A percentile compares a stretch with the other conserved stretches of the same genome.
Evolutionary conservation across 495 filamentous ascomycete genomes (phyloP).

Genomic region (Chaetomium cochliodes): DNA sequence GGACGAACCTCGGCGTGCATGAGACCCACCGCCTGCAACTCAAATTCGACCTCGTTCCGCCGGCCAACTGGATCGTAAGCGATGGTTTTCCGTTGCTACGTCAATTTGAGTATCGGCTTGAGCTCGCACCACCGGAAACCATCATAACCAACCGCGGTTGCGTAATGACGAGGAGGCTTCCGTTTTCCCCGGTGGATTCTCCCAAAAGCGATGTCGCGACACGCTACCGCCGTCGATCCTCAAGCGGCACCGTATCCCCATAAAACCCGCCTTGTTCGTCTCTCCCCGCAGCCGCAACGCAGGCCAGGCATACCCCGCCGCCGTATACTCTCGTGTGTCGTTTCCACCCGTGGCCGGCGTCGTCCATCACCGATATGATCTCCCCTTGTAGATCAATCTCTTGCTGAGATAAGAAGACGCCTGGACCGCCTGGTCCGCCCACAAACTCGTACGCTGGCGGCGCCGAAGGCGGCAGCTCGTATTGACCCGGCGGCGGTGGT

Average conservation of each 20-base stretch:
- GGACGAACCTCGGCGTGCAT: background rate
- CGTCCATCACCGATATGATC: conserved; percentile 47
- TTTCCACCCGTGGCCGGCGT: conserved; percentile 47
- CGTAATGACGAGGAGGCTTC: background rate
- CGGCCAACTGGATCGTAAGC: background rate
- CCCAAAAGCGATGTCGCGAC: background rate
- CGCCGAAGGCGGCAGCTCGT: conserved; percentile 19
- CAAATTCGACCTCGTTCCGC: conserved; percentile 1
- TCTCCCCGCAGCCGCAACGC: conserved; percentile 38
- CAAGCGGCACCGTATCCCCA: conserved; percentile 49
- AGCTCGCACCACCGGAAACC: too few relatives aligned
- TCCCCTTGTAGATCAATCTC: conserved; percentile 46
- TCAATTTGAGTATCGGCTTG: background rate
- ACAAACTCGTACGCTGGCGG: conserved; percentile 34
- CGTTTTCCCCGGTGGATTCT: too few relatives aligned
- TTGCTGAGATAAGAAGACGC: conserved; percentile 22
- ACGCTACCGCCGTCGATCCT: conserved; percentile 44
- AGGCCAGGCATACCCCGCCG: conserved; percentile 50
- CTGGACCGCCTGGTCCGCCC: conserved; percentile 32
- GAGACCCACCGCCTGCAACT: background rate
- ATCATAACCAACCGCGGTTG: background rate
- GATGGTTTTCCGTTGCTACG: background rate
- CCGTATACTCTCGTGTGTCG: conserved; percentile 53
- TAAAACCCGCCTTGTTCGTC: conserved; percentile 46
- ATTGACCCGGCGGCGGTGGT: conserved; percentile 33